These are phyloP conservation scores for Raddia distichophylla DNA, from an alignment of 176 grass and related monocot genomes.

Conservation along the genomic window DNA sequence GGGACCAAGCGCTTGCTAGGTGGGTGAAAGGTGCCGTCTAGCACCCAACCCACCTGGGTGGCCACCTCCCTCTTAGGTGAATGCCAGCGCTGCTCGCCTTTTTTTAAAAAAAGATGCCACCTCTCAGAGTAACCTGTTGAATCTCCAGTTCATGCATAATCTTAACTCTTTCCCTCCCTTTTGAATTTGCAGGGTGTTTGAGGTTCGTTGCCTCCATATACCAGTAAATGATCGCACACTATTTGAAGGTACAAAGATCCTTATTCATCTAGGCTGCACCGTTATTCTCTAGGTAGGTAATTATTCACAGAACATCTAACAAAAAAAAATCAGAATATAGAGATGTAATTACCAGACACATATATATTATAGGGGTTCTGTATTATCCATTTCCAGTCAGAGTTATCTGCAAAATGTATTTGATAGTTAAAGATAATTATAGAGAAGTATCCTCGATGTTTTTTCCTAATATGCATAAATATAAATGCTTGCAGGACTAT, in stretches of 20 bases:
- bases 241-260: conserved; percentile 58
- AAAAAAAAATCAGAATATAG: not conserved
- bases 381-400: not conserved
- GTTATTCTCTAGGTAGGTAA: not conserved
- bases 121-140: too few species aligned
- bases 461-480: conserved; percentile 11
- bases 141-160: not conserved
- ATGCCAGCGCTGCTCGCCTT: too few species aligned
- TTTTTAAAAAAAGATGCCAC: too few species aligned
- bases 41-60: too few species aligned
- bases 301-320: not conserved
- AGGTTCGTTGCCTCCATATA: conserved; percentile 76
- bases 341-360: not conserved
- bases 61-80: too few species aligned
- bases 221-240: conserved; percentile 67
- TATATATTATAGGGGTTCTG: not conserved
- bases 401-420: not conserved
- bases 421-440: not conserved
- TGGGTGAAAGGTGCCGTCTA: too few species aligned
- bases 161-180: not conserved
- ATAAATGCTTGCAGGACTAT: conserved; percentile 48
- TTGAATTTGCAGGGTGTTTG: conserved; percentile 56
- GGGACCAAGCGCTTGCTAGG: too few species aligned
- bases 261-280: not conserved
- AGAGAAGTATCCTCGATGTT: not conserved